phyloP scores from a whole-genome alignment of 179 eudicot genomes.

The Actinidia polygama region DNA sequence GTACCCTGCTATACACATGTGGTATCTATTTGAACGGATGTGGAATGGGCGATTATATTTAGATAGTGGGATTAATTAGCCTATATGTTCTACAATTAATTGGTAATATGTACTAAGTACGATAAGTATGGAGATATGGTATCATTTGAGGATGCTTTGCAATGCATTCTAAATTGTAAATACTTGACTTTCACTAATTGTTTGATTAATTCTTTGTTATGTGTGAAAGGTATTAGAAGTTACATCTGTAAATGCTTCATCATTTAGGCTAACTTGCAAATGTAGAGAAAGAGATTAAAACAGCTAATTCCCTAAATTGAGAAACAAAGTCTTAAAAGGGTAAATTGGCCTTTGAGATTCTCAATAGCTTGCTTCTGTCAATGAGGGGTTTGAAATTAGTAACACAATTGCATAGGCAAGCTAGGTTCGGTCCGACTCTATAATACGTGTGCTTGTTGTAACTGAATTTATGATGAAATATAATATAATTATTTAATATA shows the following conservation, averaged over 20 bases:
- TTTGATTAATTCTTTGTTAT: neutral
- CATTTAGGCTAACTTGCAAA: slow-evolving; percentile 17
- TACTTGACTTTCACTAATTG: neutral
- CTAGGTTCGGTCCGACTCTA: neutral
- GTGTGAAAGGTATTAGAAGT: neutral
- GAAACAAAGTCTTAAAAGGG: neutral
- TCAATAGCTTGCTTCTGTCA: neutral
- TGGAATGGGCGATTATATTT: too few relatives aligned
- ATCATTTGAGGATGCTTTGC: too few relatives aligned
- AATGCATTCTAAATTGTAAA: neutral
- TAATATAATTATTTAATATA: too few relatives aligned
- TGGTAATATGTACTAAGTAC: too few relatives aligned
- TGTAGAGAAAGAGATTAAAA: neutral
- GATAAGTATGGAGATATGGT: too few relatives aligned
- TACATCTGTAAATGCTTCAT: slow-evolving; percentile 4
- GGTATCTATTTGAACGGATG: too few relatives aligned
- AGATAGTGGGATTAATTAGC: too few relatives aligned
- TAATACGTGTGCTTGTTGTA: too few relatives aligned
- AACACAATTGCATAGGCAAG: neutral
- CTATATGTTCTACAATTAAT: too few relatives aligned
- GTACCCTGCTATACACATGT: too few relatives aligned
- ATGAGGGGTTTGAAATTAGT: neutral
- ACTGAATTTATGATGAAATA: too few relatives aligned
- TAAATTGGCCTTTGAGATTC: slow-evolving; percentile 13
- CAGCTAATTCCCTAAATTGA: neutral